Conservation (phyloP, 176 grass and related monocot species). For the sorghum (Sorghum bicolor) region DNA sequence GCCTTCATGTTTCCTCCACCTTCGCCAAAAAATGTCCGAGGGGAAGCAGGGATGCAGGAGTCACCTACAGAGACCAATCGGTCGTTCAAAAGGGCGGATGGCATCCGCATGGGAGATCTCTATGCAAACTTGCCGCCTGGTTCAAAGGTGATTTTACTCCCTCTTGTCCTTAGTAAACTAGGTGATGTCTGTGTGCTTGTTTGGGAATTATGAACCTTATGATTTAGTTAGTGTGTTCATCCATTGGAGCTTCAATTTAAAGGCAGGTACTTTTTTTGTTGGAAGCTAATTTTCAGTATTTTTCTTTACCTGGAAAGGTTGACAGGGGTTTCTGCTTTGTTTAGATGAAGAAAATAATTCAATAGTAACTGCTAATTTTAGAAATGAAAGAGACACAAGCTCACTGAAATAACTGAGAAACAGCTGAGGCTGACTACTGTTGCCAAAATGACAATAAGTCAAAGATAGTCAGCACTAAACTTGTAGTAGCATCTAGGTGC, state of each 20-base stretch:
- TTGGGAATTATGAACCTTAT: neutral
- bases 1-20: constrained; percentile 73
- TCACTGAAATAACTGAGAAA: neutral
- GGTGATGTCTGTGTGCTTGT: neutral
- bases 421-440: neutral
- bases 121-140: constrained; percentile 61
- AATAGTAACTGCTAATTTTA: neutral
- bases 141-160: constrained; percentile 67
- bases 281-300: neutral
- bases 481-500: neutral
- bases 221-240: neutral
- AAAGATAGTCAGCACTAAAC: neutral
- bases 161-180: neutral
- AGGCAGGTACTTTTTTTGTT: neutral
- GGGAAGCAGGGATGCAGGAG: constrained; percentile 46
- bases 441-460: neutral
- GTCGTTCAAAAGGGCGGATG: constrained; percentile 51
- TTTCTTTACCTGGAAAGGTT: neutral
- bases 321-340: neutral
- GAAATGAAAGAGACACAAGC: neutral
- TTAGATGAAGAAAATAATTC: neutral
- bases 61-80: constrained; percentile 50
- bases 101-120: constrained; percentile 48
- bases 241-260: neutral
- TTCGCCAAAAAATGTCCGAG: constrained; percentile 49